phyloP scores from a whole-genome alignment of 306 rosid genomes.

The Cajanus cajan region DNA sequence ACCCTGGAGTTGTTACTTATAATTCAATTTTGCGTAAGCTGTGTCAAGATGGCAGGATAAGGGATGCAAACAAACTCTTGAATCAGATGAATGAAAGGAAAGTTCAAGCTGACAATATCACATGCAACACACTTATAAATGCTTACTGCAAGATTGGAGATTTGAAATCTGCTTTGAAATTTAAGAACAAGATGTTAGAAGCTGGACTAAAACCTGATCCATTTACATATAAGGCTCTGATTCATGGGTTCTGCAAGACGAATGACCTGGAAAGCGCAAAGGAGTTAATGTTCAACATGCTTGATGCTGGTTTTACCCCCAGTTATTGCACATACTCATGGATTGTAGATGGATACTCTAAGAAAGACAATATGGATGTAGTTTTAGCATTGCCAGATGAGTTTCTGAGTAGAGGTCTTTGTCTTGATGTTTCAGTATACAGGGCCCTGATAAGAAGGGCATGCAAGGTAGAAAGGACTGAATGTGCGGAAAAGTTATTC shows the following conservation, averaged over 20 bases:
- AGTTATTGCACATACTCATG: slow-evolving; percentile 71
- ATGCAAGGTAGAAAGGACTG: slow-evolving; percentile 61
- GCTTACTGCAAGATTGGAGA: slow-evolving; percentile 85
- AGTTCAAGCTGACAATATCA: slow-evolving; percentile 73
- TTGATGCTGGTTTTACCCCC: slow-evolving; percentile 64
- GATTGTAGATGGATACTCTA: slow-evolving; percentile 72
- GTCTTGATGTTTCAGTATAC: slow-evolving; percentile 65
- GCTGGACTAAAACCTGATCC: slow-evolving; percentile 71
- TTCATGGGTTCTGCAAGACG: slow-evolving; percentile 75
- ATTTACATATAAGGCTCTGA: slow-evolving; percentile 75
- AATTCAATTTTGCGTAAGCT: slow-evolving; percentile 77
- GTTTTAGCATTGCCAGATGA: slow-evolving; percentile 60
- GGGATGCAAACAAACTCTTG: slow-evolving; percentile 79
- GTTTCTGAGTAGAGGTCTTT: slow-evolving; percentile 54
- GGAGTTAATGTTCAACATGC: slow-evolving; percentile 65
- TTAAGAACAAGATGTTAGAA: slow-evolving; percentile 73
- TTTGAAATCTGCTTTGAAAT: slow-evolving; percentile 71
- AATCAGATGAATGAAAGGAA: slow-evolving; percentile 76
- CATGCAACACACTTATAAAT: slow-evolving; percentile 89
- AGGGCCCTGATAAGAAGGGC: slow-evolving; percentile 80
- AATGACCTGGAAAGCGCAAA: slow-evolving; percentile 60
- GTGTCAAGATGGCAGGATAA: slow-evolving; percentile 77
- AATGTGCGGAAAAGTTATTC: slow-evolving; percentile 60
- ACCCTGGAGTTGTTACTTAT: slow-evolving; percentile 75
- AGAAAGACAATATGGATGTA: slow-evolving; percentile 54